Base-by-base conservation (phyloP, 1,139 yeast species). In the Candida smagusa region DNA sequence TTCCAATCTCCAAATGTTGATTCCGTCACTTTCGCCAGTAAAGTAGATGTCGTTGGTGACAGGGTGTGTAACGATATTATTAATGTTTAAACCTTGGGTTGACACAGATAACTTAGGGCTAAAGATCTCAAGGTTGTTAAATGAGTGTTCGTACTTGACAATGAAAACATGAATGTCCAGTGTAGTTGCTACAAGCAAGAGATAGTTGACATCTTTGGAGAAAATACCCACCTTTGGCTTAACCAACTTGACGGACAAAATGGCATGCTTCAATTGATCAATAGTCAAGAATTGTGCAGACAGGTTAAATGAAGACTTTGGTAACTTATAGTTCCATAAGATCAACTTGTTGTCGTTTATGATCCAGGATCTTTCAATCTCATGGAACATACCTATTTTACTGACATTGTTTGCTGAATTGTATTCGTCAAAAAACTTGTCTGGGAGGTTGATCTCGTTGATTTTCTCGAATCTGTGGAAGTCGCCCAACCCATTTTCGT, bases 101-200 rank as follows among this genome's bases (percentile, higher is more conserved):
- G 94, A 78, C 4, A 89, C 89, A 0, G 82, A 69, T 74, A 94
- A 75, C 34, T 86, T 89, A 0, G 97, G 87, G 51, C 88, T 88
- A 58, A 79, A 87, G 21, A 92, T 72, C 47, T 81, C 88, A 44
- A 87, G 61, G 36, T 77, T 81, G 41, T 76, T 73, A 26, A 72
- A 63, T 2, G 63, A 52, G 22, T 62, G 57, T 36, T 74, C 68
- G 45, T 76, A 77, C 31, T 88, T 79, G 24, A 92, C 72, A 9
- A 94, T 95, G 40, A 83, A 72, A 19, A 94, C 73, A 50, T 83
- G 85, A 30, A 94, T 74, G 49, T 86, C 90, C 57, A 78, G 74
- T 0, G 94, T 79, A 0, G 98, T 92, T 9, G 96, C 79, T 13
- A 92, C 77, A 24, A 92, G 61, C 33, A 94, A 69, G 12, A 92